Conservation (phyloP, 1,139 yeast species). For the Hansenula lynferdii region DNA sequence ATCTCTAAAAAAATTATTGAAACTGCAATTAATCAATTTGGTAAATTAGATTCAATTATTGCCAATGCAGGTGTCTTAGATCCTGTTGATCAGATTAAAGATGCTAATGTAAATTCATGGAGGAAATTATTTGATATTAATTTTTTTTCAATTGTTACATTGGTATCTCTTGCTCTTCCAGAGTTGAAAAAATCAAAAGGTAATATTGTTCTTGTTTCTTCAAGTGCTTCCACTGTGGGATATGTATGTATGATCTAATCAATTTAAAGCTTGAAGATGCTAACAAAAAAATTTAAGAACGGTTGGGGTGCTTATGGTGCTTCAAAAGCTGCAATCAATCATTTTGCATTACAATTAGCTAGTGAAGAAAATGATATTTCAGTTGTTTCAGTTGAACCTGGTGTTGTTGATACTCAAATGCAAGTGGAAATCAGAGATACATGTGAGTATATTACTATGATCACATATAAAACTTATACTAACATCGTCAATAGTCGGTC, state of each 20-base stretch:
- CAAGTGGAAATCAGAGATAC: constrained; percentile 68
- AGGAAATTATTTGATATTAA: constrained; percentile 66
- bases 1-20: constrained; percentile 41
- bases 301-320: constrained; percentile 93
- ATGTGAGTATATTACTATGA: constrained; percentile 16
- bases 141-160: constrained; percentile 67
- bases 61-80: constrained; percentile 88
- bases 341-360: constrained; percentile 60
- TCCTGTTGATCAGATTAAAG: constrained; percentile 61
- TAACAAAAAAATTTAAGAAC: constrained; percentile 25
- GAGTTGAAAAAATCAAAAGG: constrained; percentile 54
- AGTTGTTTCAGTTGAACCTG: constrained; percentile 80
- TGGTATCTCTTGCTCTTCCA: constrained; percentile 57
- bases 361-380: constrained; percentile 58
- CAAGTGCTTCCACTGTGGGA: constrained; percentile 70
- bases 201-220: constrained; percentile 67
- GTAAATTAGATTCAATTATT: constrained; percentile 59
- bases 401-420: constrained; percentile 89
- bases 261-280: no score
- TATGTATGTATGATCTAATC: constrained; percentile 37
- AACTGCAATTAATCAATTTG: constrained; percentile 46
- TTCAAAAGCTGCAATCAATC: constrained; percentile 86
- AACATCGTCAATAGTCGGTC: constrained; percentile 30
- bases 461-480: background rate
- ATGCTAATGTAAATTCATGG: constrained; percentile 48